These are phyloP conservation scores for Lasiosphaeris hirsuta DNA, from an alignment of 495 filamentous ascomycete genomes.

Conservation along the genomic window DNA sequence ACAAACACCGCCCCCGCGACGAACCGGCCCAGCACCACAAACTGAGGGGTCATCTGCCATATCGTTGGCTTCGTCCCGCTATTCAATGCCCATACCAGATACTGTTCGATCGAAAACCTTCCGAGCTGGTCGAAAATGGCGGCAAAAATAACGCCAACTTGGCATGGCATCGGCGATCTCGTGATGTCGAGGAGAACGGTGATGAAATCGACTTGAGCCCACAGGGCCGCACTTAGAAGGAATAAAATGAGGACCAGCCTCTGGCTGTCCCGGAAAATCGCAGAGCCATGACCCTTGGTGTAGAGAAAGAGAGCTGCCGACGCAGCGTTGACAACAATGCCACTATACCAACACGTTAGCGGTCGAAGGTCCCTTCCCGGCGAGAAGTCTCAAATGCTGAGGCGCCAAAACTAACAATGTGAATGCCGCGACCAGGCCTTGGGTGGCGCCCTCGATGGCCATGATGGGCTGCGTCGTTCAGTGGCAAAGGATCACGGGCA, in stretches of 20 bases:
- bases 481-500: slow-evolving; percentile 21
- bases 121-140: slow-evolving; percentile 52
- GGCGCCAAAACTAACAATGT: slow-evolving; percentile 43
- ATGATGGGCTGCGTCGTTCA: slow-evolving; percentile 32
- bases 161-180: slow-evolving; percentile 42
- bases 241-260: slow-evolving; percentile 61
- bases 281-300: slow-evolving; percentile 46
- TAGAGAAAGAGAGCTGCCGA: slow-evolving; percentile 50
- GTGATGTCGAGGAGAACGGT: slow-evolving; percentile 41
- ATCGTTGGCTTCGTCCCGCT: slow-evolving; percentile 31
- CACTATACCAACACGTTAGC: slow-evolving; percentile 29
- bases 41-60: slow-evolving; percentile 36
- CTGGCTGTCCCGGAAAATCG: slow-evolving; percentile 54
- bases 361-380: too few species aligned
- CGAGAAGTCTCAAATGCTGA: too few species aligned
- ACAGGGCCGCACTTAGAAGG: slow-evolving; percentile 47
- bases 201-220: slow-evolving; percentile 50
- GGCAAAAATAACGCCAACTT: slow-evolving; percentile 46
- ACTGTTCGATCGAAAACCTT: slow-evolving; percentile 49
- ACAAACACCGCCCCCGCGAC: slow-evolving; percentile 47
- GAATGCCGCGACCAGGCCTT: slow-evolving; percentile 52
- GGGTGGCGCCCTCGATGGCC: slow-evolving; percentile 44
- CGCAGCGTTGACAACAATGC: slow-evolving; percentile 51
- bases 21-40: slow-evolving; percentile 43
- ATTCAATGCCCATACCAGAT: slow-evolving; percentile 47